Conservation (phyloP, 768 basidiomycete genomes). For the Cyathus striatus region DNA sequence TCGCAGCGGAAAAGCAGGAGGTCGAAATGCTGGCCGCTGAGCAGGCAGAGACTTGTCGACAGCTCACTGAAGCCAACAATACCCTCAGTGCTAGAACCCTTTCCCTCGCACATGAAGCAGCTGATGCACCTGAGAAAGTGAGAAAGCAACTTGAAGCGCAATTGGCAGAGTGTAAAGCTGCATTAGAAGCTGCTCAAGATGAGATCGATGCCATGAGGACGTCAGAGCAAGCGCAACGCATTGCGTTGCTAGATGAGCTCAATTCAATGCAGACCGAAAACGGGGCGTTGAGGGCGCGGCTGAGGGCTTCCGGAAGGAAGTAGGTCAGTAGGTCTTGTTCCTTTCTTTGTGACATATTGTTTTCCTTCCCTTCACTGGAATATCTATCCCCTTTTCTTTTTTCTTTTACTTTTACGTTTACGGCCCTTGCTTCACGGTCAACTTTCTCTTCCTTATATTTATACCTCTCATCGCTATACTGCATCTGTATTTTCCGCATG, state of each 20-base stretch:
- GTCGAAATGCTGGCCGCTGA: conserved; percentile 65
- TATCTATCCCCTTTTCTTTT: too few relatives aligned
- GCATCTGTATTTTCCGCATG: too few relatives aligned
- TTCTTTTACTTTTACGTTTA: too few relatives aligned
- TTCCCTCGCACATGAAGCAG: conserved; percentile 65
- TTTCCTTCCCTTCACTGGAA: too few relatives aligned
- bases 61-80: conserved; percentile 78
- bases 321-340: too few relatives aligned
- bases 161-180: conserved; percentile 53
- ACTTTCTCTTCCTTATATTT: too few relatives aligned
- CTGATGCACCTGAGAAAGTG: conserved; percentile 49
- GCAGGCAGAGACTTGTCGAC: conserved; percentile 67
- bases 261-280: conserved; percentile 83
- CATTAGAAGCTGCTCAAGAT: conserved; percentile 58
- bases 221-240: conserved; percentile 76
- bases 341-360: too few relatives aligned
- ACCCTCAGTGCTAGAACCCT: conserved; percentile 68
- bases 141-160: conserved; percentile 62
- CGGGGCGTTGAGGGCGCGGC: conserved; percentile 59
- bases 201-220: conserved; percentile 64
- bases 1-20: conserved; percentile 58
- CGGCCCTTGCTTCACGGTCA: too few relatives aligned
- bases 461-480: too few relatives aligned
- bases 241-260: conserved; percentile 84
- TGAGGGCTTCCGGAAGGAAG: conserved; percentile 57